Base-by-base conservation (phyloP, 352 stramenopile genomes). In the Phytophthora constricta region DNA sequence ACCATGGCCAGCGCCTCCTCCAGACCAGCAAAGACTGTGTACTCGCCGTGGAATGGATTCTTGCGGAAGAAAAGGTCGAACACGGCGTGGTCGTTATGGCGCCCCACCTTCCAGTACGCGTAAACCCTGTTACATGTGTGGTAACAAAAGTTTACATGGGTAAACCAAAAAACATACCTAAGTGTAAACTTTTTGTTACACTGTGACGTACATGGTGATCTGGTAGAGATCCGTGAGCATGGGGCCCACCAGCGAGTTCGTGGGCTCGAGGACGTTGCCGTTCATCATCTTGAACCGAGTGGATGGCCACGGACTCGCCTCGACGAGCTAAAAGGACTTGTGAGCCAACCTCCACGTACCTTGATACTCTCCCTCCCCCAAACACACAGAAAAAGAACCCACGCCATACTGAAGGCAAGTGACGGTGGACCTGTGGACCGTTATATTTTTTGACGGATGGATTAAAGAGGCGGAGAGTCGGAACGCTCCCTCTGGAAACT, bases 41-140 rank as follows among this genome's bases (percentile, higher is more conserved):
- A 98, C 65, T 99, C 95, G 51, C 98, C 98, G 54, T 98, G 82
- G 80, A 99, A 99, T 13, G 98, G 98, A 79, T 98, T 99, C 81
- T 99, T 99, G 49, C 98, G 95, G 84, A 99, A 99, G 79, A 99
- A 99, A 4, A 99, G 77, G 53, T 98, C 95, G 54, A 98, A 98
- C 26, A 98, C 92, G 10, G 92, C 90, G 48, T 88, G 71, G 59
- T 99, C 93, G 39, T 98, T 77, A 58, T 99, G 91, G 27, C 97
- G 88, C 14, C 92, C 90, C 41, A 95, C 92, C 70, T 98, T 99
- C 97, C 97, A 99, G 79, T 99, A 99, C 7, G 95, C 97, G 64
- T 99, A 99, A 9, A 97, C 91, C 98, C 99, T 99, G n/a, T 23
- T 47, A 47, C n/a, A n/a, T n/a, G n/a, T n/a, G n/a, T n/a, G n/a